phyloP scores from a whole-genome alignment of 345 rosid genomes.

The Acer saccharum region DNA sequence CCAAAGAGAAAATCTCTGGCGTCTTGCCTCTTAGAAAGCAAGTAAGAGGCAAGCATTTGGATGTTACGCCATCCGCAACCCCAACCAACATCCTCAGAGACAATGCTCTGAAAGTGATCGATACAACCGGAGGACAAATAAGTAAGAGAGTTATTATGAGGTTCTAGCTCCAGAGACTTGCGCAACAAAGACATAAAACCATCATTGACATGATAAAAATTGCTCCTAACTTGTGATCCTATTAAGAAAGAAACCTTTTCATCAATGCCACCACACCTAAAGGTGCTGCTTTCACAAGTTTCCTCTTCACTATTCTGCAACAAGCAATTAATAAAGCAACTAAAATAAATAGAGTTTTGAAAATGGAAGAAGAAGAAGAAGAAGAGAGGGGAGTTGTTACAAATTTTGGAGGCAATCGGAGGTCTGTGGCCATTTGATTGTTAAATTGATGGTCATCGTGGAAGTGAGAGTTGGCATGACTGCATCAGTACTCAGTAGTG shows the following conservation, averaged over 20 bases:
- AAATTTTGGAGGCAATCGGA: conserved; percentile 41
- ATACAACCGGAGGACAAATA: conserved; percentile 52
- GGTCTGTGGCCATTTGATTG: conserved; percentile 14
- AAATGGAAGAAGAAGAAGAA: not conserved
- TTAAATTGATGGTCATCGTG: conserved; percentile 39
- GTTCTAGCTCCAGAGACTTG: conserved; percentile 51
- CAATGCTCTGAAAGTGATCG: conserved; percentile 62
- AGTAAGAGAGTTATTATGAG: conserved; percentile 24
- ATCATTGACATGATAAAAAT: conserved; percentile 46
- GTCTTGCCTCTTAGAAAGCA: conserved; percentile 52
- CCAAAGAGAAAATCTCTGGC: conserved; percentile 55
- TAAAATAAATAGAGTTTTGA: not conserved
- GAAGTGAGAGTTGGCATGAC: conserved; percentile 79
- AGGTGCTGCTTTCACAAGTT: not conserved
- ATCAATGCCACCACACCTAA: conserved; percentile 2
- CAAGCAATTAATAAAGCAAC: not conserved
- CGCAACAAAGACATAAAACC: conserved; percentile 60
- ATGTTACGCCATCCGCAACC: conserved; percentile 90
- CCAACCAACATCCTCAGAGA: conserved; percentile 67
- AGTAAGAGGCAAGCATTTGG: conserved; percentile 74
- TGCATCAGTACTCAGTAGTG: conserved; percentile 16
- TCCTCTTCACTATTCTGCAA: not conserved
- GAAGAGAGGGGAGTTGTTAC: conserved; percentile 31
- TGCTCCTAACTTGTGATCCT: conserved; percentile 45
- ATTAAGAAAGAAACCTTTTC: conserved; percentile 37